Evolutionary conservation across 1,284 basidiomycete genomes (phyloP).

Genomic region (Athelia psychrophila): DNA sequence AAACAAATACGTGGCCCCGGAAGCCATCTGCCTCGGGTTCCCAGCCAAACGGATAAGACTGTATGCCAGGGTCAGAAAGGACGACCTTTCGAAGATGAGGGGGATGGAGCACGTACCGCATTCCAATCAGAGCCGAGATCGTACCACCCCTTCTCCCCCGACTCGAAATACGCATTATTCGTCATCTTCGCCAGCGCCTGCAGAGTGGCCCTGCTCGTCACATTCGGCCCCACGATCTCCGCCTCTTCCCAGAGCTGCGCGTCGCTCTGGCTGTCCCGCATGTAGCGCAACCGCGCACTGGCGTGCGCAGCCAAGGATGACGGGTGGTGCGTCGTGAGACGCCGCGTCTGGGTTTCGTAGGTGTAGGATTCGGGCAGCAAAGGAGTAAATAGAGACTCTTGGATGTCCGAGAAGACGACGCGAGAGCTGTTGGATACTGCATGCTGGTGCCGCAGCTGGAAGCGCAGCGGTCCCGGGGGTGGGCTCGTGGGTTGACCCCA

Average conservation of each 20-base stretch:
- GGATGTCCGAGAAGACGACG: conserved; percentile 54
- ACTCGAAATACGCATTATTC: conserved; percentile 73
- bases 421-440: conserved; percentile 47
- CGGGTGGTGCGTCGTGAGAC: conserved; percentile 40
- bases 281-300: conserved; percentile 44
- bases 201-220: conserved; percentile 71
- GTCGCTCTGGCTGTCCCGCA: conserved; percentile 37
- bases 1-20: conserved; percentile 86
- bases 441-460: conserved; percentile 65
- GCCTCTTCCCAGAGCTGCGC: conserved; percentile 49
- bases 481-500: conserved; percentile 11
- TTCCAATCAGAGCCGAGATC: conserved; percentile 64
- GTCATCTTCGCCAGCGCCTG: conserved; percentile 87
- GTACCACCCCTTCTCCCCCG: conserved; percentile 70
- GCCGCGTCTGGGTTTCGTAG: conserved; percentile 35
- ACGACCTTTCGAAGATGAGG: conserved; percentile 10
- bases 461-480: conserved; percentile 34
- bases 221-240: conserved; percentile 60
- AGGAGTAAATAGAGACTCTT: conserved; percentile 19
- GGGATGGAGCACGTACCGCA: conserved; percentile 25
- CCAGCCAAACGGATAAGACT: conserved; percentile 87
- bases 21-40: conserved; percentile 82
- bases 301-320: conserved; percentile 43
- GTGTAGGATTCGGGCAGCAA: conserved; percentile 18
- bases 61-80: conserved; percentile 4